Evolutionary conservation across 441 rosid species (phyloP).

Genomic region (Jatropha multifida): DNA sequence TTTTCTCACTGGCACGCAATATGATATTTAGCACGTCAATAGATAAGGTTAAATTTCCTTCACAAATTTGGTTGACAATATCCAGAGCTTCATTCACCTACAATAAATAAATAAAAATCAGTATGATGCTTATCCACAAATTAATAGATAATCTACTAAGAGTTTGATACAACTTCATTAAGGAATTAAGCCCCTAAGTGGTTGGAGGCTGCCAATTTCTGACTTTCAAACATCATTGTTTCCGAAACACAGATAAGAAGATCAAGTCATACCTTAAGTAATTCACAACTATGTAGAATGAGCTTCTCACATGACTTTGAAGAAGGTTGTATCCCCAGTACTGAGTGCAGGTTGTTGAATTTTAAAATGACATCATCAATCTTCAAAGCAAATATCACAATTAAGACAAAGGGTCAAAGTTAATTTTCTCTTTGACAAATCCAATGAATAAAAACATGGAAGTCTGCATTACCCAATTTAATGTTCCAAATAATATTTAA

Average conservation of each 20-base stretch:
- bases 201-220: neutral
- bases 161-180: neutral
- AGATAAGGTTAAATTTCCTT: conserved; percentile 49
- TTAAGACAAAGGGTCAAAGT: conserved; percentile 18
- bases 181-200: conserved; percentile 3
- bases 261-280: conserved; percentile 46
- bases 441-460: neutral
- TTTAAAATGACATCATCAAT: conserved; percentile 55
- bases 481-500: neutral
- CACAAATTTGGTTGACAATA: conserved; percentile 61
- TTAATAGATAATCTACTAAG: conserved; percentile 5
- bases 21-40: conserved; percentile 45
- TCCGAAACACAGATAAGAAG: conserved; percentile 10
- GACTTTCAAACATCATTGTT: conserved; percentile 1
- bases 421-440: neutral
- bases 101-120: conserved; percentile 23
- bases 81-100: conserved; percentile 83
- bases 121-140: neutral
- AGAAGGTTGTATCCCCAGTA: conserved; percentile 52
- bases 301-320: conserved; percentile 59
- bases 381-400: conserved; percentile 40
- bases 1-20: conserved; percentile 49
- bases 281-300: conserved; percentile 47
- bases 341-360: conserved; percentile 53
- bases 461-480: neutral